A percentile compares a stretch with the other conserved stretches of the same genome.
These are phyloP conservation scores for Eucalyptus regnans DNA, from an alignment of 345 rosid species.

Conservation along the genomic window DNA sequence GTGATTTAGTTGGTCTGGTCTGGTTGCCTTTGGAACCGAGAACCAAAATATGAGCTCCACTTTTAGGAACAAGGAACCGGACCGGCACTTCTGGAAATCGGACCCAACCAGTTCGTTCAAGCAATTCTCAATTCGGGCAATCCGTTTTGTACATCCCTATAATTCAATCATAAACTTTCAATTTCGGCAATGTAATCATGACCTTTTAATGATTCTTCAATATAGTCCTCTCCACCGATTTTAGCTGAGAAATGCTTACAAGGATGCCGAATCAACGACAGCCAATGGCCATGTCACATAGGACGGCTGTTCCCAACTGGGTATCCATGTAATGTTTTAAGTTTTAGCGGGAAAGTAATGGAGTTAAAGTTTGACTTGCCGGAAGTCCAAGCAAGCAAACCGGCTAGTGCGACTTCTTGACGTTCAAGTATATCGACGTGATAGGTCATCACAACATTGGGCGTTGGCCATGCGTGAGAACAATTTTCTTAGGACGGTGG, in stretches of 20 bases:
- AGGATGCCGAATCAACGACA: background rate
- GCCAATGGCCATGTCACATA: background rate
- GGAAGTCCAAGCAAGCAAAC: background rate
- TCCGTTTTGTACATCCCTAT: too few species aligned
- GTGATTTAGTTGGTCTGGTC: too few species aligned
- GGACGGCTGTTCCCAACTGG: background rate
- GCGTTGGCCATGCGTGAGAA: background rate
- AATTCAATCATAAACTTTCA: background rate
- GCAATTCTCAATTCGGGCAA: fast-evolving
- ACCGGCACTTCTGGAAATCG: fast-evolving
- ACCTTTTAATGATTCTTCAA: background rate
- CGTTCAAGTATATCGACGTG: background rate
- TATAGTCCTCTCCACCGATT: background rate
- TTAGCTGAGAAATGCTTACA: background rate
- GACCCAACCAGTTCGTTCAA: fast-evolving
- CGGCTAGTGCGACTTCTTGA: background rate
- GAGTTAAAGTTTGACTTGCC: too few species aligned
- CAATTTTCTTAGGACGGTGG: background rate
- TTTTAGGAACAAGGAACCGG: too few species aligned
- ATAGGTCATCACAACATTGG: background rate
- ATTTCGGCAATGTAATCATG: fast-evolving
- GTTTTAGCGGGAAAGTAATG: too few species aligned
- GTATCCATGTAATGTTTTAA: too few species aligned
- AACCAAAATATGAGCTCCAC: too few species aligned
- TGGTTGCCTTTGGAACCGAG: too few species aligned